Conservation (phyloP, 2,329 filamentous ascomycete species). For the Cladosporium phlei region DNA sequence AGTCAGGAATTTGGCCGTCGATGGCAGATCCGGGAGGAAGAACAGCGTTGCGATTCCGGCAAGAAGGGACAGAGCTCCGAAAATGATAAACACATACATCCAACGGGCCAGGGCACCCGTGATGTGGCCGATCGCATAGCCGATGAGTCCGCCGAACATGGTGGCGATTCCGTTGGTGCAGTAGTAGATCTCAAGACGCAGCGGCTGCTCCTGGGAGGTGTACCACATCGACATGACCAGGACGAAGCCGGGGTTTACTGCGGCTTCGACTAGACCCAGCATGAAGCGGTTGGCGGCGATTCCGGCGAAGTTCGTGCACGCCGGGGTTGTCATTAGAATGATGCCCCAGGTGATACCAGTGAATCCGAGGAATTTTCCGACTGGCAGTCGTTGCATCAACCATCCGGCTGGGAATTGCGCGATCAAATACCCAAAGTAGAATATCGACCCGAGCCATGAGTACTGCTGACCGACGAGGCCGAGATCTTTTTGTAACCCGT, state of each 20-base stretch:
- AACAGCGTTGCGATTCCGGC: slow-evolving; percentile 36
- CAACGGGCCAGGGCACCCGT: slow-evolving; percentile 46
- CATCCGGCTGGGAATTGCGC: slow-evolving; percentile 44
- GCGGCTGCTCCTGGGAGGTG: slow-evolving; percentile 44
- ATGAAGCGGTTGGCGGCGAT: slow-evolving; percentile 36
- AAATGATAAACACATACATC: slow-evolving; percentile 58
- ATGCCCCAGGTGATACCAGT: slow-evolving; percentile 41
- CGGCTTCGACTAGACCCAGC: slow-evolving; percentile 33
- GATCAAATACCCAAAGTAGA: slow-evolving; percentile 48
- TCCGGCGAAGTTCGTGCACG: slow-evolving; percentile 37
- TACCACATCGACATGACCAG: slow-evolving; percentile 36
- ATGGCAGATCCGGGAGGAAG: slow-evolving; percentile 42
- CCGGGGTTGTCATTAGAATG: slow-evolving; percentile 39
- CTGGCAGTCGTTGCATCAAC: slow-evolving; percentile 42
- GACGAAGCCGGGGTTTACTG: slow-evolving; percentile 34
- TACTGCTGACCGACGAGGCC: slow-evolving; percentile 44
- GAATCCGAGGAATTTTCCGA: slow-evolving; percentile 41
- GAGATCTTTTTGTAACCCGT: slow-evolving; percentile 45
- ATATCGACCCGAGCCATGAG: slow-evolving; percentile 48
- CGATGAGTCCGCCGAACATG: slow-evolving; percentile 57
- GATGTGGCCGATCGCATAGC: slow-evolving; percentile 58
- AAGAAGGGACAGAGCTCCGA: slow-evolving; percentile 36
- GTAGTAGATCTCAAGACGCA: slow-evolving; percentile 54
- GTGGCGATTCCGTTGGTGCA: slow-evolving; percentile 52
- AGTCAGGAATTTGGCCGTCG: slow-evolving; percentile 41